phyloP scores from a whole-genome alignment of 768 basidiomycete genomes.

The Pulveroboletus sp. region DNA sequence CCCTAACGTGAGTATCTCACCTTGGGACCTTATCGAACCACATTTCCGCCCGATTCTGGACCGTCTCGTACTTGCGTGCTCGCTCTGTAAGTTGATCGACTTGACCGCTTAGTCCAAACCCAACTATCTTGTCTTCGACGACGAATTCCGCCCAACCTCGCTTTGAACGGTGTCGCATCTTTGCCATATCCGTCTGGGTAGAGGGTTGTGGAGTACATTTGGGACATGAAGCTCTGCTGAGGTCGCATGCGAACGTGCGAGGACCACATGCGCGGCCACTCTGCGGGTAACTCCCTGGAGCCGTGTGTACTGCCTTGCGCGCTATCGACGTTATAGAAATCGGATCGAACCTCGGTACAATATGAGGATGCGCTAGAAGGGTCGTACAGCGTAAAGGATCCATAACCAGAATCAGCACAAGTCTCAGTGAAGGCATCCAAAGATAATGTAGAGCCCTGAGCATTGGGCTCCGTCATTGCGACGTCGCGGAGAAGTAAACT shows the following conservation, averaged over 20 bases:
- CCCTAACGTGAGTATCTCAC: too few relatives aligned
- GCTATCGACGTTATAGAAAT: constrained; percentile 27
- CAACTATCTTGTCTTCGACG: constrained; percentile 23
- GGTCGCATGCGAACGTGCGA: constrained; percentile 35
- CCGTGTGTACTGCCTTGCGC: neutral
- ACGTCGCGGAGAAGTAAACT: too few relatives aligned
- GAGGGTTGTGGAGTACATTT: constrained; percentile 19
- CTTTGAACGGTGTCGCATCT: constrained; percentile 31
- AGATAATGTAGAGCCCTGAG: too few relatives aligned
- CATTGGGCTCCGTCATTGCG: too few relatives aligned
- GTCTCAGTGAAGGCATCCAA: too few relatives aligned
- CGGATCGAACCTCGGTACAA: constrained; percentile 22
- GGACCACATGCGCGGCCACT: constrained; percentile 30
- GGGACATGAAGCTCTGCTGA: constrained; percentile 18
- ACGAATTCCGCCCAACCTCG: constrained; percentile 7
- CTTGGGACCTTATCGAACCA: too few relatives aligned
- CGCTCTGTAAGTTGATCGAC: too few relatives aligned
- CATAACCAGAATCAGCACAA: too few relatives aligned
- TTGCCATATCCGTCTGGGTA: constrained; percentile 38
- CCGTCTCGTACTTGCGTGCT: too few relatives aligned
- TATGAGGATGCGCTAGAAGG: constrained; percentile 18
- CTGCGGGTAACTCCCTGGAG: constrained; percentile 23
- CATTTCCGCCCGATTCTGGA: too few relatives aligned
- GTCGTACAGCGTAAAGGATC: constrained; percentile 34
- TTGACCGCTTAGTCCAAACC: constrained; percentile 22